Conservation (phyloP, 2,329 filamentous ascomycete species). For the Macrophomina pseudophaseolina region DNA sequence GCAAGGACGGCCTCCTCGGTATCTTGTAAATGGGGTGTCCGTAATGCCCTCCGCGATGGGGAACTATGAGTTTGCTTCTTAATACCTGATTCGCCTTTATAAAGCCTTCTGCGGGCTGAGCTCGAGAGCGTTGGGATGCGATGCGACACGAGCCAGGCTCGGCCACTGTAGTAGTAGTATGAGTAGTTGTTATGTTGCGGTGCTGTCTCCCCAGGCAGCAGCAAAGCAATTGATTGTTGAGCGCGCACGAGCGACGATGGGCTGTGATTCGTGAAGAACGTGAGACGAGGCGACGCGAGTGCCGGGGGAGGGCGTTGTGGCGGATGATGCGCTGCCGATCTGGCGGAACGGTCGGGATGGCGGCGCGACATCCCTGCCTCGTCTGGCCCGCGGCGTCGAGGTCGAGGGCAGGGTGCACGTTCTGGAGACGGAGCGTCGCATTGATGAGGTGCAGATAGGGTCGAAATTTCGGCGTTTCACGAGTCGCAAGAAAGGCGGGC, state of each 20-base stretch:
- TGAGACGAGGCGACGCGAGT: neutral
- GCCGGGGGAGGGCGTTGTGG: neutral
- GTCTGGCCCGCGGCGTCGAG: neutral
- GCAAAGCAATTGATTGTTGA: slow-evolving; percentile 21
- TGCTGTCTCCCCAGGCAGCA: neutral
- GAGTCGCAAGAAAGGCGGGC: neutral
- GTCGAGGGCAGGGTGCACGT: neutral
- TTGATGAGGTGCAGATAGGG: slow-evolving; percentile 16
- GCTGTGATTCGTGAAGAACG: neutral
- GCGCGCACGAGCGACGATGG: neutral
- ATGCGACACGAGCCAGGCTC: slow-evolving; percentile 19
- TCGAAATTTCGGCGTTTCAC: slow-evolving; percentile 9
- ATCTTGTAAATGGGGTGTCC: neutral
- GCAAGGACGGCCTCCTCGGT: slow-evolving; percentile 9
- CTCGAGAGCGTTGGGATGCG: slow-evolving; percentile 16
- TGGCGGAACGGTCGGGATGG: slow-evolving; percentile 17
- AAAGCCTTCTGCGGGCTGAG: neutral
- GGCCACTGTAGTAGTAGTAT: neutral
- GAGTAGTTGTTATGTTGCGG: neutral
- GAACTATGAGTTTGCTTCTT: slow-evolving; percentile 3
- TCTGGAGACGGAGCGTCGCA: slow-evolving; percentile 1
- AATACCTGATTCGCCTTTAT: neutral
- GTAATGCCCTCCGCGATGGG: neutral
- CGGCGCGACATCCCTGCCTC: neutral
- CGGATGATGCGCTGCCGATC: slow-evolving; percentile 19